Evolutionary conservation across 441 rosid species (phyloP).

Genomic region (Euphorbia celastroides): DNA sequence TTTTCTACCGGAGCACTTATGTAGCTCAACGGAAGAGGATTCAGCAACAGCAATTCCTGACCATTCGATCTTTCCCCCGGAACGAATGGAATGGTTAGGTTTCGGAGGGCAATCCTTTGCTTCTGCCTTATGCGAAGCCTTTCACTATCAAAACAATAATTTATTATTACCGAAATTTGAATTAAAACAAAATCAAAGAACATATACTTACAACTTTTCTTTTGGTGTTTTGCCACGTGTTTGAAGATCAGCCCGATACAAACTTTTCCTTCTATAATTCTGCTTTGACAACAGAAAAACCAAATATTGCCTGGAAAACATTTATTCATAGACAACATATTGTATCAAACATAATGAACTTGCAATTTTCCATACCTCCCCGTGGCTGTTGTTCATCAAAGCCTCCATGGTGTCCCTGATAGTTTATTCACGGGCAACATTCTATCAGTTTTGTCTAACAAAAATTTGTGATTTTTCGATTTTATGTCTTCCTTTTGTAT

Average conservation of each 20-base stretch:
- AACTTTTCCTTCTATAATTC: constrained; percentile 20
- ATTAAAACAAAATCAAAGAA: not conserved
- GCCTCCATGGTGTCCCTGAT: constrained; percentile 14
- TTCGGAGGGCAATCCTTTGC: constrained; percentile 50
- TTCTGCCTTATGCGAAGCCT: constrained; percentile 92
- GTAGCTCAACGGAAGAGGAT: constrained; percentile 26
- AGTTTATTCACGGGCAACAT: not conserved
- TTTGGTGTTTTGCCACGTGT: constrained; percentile 65
- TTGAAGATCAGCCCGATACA: constrained; percentile 22
- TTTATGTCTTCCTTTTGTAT: too few species aligned
- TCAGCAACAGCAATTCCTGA: not conserved
- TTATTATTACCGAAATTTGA: not conserved
- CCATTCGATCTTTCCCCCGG: constrained; percentile 24
- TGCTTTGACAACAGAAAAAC: constrained; percentile 7
- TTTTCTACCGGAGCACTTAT: constrained; percentile 43
- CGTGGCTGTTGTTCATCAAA: not conserved
- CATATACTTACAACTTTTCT: constrained; percentile 58
- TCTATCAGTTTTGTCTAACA: constrained; percentile 8
- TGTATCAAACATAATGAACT: not conserved
- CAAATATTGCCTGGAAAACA: not conserved
- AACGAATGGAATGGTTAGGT: constrained; percentile 43
- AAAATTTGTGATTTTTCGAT: too few species aligned
- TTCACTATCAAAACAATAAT: constrained; percentile 34
- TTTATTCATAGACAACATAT: not conserved
- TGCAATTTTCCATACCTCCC: constrained; percentile 24